These are phyloP conservation scores for Antrodiella citrinella DNA, from an alignment of 768 basidiomycete genomes.

Conservation along the genomic window DNA sequence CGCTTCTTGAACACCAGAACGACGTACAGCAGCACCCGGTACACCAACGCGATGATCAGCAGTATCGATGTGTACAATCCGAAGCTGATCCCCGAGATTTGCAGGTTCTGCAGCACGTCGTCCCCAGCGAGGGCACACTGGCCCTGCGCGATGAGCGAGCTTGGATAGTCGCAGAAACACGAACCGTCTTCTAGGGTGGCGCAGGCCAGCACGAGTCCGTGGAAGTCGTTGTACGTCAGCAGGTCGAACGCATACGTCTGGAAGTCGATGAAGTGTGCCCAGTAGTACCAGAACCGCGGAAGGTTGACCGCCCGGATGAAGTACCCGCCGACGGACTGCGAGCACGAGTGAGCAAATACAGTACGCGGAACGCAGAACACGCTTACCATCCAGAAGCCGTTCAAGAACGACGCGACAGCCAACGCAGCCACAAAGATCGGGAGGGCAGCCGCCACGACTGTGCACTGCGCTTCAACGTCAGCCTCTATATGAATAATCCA, in stretches of 20 bases:
- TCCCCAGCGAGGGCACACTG: conserved; percentile 41
- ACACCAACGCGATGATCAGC: conserved; percentile 37
- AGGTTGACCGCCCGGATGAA: conserved; percentile 46
- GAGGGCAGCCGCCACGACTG: conserved; percentile 40
- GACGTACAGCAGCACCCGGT: conserved; percentile 31
- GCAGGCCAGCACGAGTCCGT: conserved; percentile 22
- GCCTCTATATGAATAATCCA: not conserved
- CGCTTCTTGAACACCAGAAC: conserved; percentile 12
- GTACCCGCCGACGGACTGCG: conserved; percentile 12
- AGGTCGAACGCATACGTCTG: conserved; percentile 36
- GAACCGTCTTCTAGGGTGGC: conserved; percentile 23
- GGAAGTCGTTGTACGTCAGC: conserved; percentile 26
- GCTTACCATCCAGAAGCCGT: conserved; percentile 48
- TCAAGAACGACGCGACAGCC: conserved; percentile 44
- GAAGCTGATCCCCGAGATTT: conserved; percentile 27
- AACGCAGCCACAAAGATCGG: conserved; percentile 56
- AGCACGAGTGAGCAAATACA: not conserved
- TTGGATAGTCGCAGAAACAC: conserved; percentile 44
- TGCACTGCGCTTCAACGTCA: conserved; percentile 10
- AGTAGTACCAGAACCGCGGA: conserved; percentile 52
- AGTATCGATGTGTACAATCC: conserved; percentile 38
- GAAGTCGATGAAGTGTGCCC: conserved; percentile 48
- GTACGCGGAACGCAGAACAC: conserved; percentile 24
- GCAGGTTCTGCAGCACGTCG: conserved; percentile 31
- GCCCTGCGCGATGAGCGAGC: conserved; percentile 28